Percentiles rank a stretch among this genome's conserved stretches.
These are phyloP conservation scores for Botrytis galanthina DNA, from an alignment of 2,329 filamentous ascomycete species.

Conservation along the genomic window DNA sequence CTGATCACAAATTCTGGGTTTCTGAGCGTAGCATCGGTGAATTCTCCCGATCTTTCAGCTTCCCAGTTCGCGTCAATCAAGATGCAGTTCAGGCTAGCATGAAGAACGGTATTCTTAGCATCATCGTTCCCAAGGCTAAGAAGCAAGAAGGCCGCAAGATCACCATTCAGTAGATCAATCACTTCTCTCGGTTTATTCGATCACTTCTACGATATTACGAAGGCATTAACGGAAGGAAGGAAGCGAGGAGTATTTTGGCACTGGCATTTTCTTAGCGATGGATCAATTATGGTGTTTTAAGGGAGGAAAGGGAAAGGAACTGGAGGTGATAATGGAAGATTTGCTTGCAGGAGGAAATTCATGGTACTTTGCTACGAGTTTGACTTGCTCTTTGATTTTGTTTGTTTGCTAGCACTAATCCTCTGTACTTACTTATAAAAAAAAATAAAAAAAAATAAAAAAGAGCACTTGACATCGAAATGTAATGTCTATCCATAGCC, in stretches of 20 bases:
- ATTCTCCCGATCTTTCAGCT: conserved; percentile 67
- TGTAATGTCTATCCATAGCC: background rate
- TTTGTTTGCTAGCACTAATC: background rate
- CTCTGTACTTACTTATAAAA: background rate
- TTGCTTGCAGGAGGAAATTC: background rate
- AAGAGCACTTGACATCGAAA: background rate
- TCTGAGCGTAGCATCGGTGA: conserved; percentile 64
- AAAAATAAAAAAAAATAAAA: background rate
- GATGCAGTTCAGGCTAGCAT: conserved; percentile 60
- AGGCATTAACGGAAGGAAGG: conserved; percentile 5
- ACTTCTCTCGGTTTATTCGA: background rate
- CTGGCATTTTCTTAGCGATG: background rate
- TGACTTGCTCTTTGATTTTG: background rate
- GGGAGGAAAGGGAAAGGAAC: background rate
- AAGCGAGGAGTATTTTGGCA: conserved; percentile 1
- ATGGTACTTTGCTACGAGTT: background rate
- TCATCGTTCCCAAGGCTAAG: conserved; percentile 65
- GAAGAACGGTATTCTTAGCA: conserved; percentile 62
- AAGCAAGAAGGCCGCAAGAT: conserved; percentile 58
- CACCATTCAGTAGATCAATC: conserved; percentile 40
- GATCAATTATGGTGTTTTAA: background rate
- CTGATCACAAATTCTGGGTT: conserved; percentile 65
- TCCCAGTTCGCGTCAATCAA: conserved; percentile 62
- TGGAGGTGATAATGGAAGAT: background rate
- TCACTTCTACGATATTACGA: conserved; percentile 2